Percentiles rank a stretch among this genome's conserved stretches.
These are phyloP conservation scores for Porcisia deanei DNA, from an alignment of 208 protist genomes.

Conservation along the genomic window DNA sequence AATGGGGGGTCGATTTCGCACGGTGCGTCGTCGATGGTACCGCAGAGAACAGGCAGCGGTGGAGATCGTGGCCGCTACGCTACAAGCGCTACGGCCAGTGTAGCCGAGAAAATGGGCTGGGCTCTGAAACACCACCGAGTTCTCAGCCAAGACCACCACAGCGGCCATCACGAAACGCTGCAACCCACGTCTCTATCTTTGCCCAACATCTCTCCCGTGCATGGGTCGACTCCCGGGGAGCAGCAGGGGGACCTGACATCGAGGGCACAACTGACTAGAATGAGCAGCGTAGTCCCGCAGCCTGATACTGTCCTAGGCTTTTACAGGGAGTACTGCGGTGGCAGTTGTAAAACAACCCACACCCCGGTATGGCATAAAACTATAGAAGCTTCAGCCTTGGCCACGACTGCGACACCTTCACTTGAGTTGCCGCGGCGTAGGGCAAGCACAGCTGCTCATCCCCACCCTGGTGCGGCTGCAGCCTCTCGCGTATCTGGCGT, in stretches of 20 bases:
- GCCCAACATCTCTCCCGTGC: background rate
- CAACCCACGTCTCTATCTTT: background rate
- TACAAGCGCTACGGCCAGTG: background rate
- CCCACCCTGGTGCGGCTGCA: background rate
- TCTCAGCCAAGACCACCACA: background rate
- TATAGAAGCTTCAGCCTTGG: background rate
- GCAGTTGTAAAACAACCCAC: background rate
- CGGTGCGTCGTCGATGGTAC: background rate
- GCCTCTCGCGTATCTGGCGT: background rate
- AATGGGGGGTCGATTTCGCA: background rate
- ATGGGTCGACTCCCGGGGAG: background rate
- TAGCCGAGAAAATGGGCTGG: background rate
- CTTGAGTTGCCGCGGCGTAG: background rate
- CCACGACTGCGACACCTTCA: background rate
- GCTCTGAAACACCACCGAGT: background rate
- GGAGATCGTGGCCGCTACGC: background rate
- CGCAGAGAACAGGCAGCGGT: background rate
- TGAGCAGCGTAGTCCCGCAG: background rate
- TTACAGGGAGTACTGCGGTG: background rate
- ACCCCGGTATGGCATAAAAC: background rate
- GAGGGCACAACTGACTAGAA: too few relatives aligned
- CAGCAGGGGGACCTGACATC: background rate
- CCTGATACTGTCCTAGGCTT: background rate
- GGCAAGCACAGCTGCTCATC: background rate
- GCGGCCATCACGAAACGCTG: background rate